Percentiles rank a stretch among this genome's conserved stretches.
These are phyloP conservation scores for Pulveroboletus frians DNA, from an alignment of 768 basidiomycete genomes.

Conservation along the genomic window DNA sequence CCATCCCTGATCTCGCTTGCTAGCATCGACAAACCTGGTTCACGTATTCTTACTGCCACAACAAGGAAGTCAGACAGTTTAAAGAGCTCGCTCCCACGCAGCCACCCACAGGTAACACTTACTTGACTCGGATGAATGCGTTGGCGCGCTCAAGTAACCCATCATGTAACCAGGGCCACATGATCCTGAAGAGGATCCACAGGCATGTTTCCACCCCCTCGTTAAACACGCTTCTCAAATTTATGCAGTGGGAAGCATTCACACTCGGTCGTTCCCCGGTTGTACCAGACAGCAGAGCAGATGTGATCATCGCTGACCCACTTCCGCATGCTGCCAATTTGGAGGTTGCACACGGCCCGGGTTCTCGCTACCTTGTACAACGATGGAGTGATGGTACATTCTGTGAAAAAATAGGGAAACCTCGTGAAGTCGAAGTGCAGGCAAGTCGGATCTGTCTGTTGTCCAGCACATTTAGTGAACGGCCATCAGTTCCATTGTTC, in stretches of 20 bases:
- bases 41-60: slow-evolving; percentile 96
- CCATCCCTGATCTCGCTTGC: slow-evolving; percentile 29
- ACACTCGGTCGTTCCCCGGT: slow-evolving; percentile 69
- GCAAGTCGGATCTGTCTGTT: slow-evolving; percentile 37
- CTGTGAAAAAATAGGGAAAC: slow-evolving; percentile 88
- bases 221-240: slow-evolving; percentile 21
- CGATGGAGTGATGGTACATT: slow-evolving; percentile 86
- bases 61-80: slow-evolving; percentile 93
- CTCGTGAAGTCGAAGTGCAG: slow-evolving; percentile 93
- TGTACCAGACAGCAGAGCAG: slow-evolving; percentile 53
- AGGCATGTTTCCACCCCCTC: slow-evolving; percentile 44
- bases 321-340: slow-evolving; percentile 62
- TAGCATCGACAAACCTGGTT: slow-evolving; percentile 92
- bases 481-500: slow-evolving; percentile 82
- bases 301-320: slow-evolving; percentile 62
- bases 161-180: slow-evolving; percentile 49
- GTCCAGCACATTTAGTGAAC: slow-evolving; percentile 3
- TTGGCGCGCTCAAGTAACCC: slow-evolving; percentile 18
- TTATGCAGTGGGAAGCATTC: slow-evolving; percentile 67
- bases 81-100: slow-evolving; percentile 70
- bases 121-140: slow-evolving; percentile 15
- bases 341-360: slow-evolving; percentile 70
- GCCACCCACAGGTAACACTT: slow-evolving; percentile 55
- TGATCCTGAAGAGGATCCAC: slow-evolving; percentile 81
- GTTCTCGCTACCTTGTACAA: slow-evolving; percentile 88